These are phyloP conservation scores for Phytophthora lateralis DNA, from an alignment of 352 stramenopile genomes.

Conservation along the genomic window DNA sequence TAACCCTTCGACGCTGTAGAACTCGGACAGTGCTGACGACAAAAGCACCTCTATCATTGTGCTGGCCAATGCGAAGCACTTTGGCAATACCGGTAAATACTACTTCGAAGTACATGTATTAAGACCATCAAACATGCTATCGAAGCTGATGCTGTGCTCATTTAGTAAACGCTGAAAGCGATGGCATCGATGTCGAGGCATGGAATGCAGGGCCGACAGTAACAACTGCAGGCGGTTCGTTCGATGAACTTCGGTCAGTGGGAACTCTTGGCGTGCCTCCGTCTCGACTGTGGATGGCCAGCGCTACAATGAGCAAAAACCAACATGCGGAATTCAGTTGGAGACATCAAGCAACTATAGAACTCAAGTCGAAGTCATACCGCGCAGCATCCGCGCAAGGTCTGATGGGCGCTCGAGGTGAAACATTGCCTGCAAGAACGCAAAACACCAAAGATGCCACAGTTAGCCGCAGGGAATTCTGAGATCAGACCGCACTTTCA, in stretches of 20 bases:
- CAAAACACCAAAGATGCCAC: background rate
- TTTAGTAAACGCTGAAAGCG: constrained; percentile 25
- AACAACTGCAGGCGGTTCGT: background rate
- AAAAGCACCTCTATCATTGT: too few species aligned
- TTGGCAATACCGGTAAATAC: too few species aligned
- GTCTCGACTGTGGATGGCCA: constrained; percentile 66
- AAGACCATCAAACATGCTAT: too few species aligned
- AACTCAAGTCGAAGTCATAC: constrained; percentile 36
- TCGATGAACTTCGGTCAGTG: constrained; percentile 24
- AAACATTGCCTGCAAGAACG: constrained; percentile 62
- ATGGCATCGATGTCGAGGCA: constrained; percentile 27
- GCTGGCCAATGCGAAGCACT: too few species aligned
- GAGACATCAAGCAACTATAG: background rate
- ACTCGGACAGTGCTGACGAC: too few species aligned
- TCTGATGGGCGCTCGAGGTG: constrained; percentile 66
- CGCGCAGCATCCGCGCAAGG: constrained; percentile 59
- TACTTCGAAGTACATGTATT: too few species aligned
- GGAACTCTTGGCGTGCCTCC: constrained; percentile 27
- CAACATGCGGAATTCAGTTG: constrained; percentile 4
- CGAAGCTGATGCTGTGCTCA: background rate
- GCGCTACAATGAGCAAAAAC: constrained; percentile 32
- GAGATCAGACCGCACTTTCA: background rate
- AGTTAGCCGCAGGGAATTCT: background rate
- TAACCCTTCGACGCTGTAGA: constrained; percentile 29
- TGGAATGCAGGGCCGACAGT: constrained; percentile 11